phyloP scores from a whole-genome alignment of 371 early-diverging fungal species.

The Chytridium lagenaria region DNA sequence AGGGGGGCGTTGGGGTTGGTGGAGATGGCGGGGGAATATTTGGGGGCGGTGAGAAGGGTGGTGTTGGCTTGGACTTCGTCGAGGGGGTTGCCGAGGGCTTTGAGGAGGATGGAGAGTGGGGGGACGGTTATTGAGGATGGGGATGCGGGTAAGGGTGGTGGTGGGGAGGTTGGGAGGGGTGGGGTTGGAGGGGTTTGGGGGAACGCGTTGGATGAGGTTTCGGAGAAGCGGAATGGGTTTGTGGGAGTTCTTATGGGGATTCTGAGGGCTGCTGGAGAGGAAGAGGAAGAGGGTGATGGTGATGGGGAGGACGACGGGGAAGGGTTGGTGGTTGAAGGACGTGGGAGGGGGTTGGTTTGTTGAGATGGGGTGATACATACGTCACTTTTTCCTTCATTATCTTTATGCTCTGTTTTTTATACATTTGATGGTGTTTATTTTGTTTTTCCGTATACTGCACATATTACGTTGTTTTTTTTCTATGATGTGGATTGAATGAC shows the following conservation, averaged over 20 bases:
- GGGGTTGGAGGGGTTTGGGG: too few relatives aligned
- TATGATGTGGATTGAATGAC: too few relatives aligned
- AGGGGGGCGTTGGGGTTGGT: not conserved
- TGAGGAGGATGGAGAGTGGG: not conserved
- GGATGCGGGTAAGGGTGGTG: not conserved
- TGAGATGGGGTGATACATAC: not conserved
- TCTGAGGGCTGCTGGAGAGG: not conserved
- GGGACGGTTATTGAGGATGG: not conserved
- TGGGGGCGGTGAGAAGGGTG: not conserved
- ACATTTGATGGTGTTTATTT: not conserved
- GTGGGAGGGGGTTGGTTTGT: not conserved
- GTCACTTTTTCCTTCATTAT: not conserved
- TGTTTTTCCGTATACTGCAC: too few relatives aligned
- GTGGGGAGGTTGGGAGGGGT: not conserved
- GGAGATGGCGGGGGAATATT: not conserved
- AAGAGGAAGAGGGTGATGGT: conserved; percentile 1
- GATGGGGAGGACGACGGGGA: conserved; percentile 11
- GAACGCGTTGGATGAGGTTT: not conserved
- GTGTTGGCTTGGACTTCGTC: conserved; percentile 14
- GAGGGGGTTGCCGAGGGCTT: not conserved
- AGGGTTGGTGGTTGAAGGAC: conserved; percentile 7
- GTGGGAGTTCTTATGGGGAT: not conserved
- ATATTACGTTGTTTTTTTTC: not conserved
- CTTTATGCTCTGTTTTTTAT: not conserved
- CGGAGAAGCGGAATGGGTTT: not conserved